phyloP scores from a whole-genome alignment of 371 early-diverging fungal species.

The Chytridium lagenaria region DNA sequence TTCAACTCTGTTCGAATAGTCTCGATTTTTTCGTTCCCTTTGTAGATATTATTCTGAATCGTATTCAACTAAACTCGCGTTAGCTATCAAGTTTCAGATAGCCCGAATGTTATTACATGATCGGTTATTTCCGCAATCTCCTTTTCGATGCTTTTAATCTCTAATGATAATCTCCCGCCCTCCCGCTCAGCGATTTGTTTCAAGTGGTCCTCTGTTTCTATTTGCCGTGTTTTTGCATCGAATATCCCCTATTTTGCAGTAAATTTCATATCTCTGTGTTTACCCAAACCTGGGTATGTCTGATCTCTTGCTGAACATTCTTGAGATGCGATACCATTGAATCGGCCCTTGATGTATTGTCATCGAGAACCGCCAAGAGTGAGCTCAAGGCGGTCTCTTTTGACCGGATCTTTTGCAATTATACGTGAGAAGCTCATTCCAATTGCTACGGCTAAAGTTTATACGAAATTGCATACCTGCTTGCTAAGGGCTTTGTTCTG shows the following conservation, averaged over 20 bases:
- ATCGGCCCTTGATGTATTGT: conserved; percentile 48
- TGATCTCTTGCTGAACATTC: conserved; percentile 59
- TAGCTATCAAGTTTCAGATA: too few species aligned
- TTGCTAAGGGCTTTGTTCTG: conserved; percentile 50
- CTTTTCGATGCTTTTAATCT: conserved; percentile 54
- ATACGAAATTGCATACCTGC: too few species aligned
- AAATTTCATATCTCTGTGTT: neutral
- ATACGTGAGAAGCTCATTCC: neutral
- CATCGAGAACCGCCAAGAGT: conserved; percentile 50
- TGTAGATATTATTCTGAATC: conserved; percentile 60
- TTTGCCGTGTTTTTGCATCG: conserved; percentile 60
- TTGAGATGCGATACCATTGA: conserved; percentile 58
- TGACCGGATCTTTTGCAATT: conserved; percentile 41
- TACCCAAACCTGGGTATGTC: conserved; percentile 51
- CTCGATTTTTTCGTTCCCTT: conserved; percentile 58
- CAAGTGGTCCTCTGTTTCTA: conserved; percentile 64
- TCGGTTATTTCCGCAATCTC: conserved; percentile 52
- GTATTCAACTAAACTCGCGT: conserved; percentile 46
- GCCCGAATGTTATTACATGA: conserved; percentile 50
- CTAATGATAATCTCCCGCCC: conserved; percentile 51
- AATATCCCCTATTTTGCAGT: conserved; percentile 45
- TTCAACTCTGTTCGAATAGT: conserved; percentile 53
- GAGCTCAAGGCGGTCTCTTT: conserved; percentile 42
- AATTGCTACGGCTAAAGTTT: neutral
- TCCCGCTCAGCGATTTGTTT: conserved; percentile 62